Evolutionary conservation across 192 early-diverging fungal genomes (phyloP).

Genomic region (Diversispora epigaea): DNA sequence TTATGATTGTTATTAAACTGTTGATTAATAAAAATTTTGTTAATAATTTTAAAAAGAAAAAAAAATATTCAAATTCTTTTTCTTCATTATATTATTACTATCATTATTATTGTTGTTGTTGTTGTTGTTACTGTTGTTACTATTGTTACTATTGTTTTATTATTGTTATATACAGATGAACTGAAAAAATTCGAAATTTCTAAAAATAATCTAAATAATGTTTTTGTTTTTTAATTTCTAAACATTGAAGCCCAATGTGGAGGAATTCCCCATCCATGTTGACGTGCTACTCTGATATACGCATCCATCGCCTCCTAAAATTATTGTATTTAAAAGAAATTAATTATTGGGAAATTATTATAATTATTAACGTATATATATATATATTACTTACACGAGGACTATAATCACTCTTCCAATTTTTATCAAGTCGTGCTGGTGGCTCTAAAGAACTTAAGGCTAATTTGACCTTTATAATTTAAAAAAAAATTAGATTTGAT

Average conservation of each 20-base stretch:
- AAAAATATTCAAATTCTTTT: no score
- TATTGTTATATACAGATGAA: no score
- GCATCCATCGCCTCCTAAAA: conserved; percentile 44
- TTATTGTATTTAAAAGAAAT: not conserved
- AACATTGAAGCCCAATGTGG: conserved; percentile 26
- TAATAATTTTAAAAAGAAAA: no score
- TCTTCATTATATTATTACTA: no score
- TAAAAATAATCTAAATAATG: no score
- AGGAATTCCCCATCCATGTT: conserved; percentile 45
- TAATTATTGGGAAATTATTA: not conserved
- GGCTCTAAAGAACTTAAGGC: conserved; percentile 40
- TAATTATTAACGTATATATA: not conserved
- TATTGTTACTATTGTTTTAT: no score
- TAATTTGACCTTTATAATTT: conserved; percentile 35
- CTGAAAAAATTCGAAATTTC: no score
- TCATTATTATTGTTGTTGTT: no score
- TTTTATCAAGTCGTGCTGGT: conserved; percentile 41
- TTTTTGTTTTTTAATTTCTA: not conserved
- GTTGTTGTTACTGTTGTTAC: no score
- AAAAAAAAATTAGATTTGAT: no score
- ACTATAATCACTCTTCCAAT: conserved; percentile 40
- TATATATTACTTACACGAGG: conserved; percentile 6
- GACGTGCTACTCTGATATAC: conserved; percentile 40
- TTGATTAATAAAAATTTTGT: no score
- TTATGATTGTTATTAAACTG: no score